These are phyloP conservation scores for Mediolabrus comicus DNA, from an alignment of 108 stramenopile genomes.

Conservation along the genomic window DNA sequence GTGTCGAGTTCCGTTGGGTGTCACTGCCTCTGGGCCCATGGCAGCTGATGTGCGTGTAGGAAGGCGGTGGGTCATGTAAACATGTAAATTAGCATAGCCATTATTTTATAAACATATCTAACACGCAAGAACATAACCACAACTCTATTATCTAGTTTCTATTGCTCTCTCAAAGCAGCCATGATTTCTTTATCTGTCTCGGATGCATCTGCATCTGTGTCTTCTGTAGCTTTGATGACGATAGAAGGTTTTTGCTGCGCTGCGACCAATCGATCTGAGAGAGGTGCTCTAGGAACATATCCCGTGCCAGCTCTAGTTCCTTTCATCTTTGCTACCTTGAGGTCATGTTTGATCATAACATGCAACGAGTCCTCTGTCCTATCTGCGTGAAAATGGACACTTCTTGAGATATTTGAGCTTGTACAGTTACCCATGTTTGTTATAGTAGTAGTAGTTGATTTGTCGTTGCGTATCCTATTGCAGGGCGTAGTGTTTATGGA, in stretches of 20 bases:
- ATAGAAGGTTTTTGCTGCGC: not conserved
- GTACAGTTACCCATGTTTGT: no score
- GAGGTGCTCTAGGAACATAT: conserved; percentile 9
- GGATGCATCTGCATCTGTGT: not conserved
- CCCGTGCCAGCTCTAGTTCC: not conserved
- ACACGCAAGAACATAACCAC: not conserved
- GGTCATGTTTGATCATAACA: conserved; percentile 35
- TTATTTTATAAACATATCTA: not conserved
- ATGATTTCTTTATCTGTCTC: not conserved
- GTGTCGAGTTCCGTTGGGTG: conserved; percentile 33
- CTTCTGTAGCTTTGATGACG: conserved; percentile 9
- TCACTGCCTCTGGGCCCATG: conserved; percentile 16
- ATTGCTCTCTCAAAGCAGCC: not conserved
- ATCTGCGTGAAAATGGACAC: not conserved
- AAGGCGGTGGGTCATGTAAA: conserved; percentile 37
- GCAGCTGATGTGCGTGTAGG: conserved; percentile 39
- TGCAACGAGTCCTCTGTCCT: conserved; percentile 9
- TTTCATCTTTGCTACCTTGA: not conserved
- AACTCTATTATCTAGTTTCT: not conserved
- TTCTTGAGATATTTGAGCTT: not conserved
- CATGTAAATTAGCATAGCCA: not conserved
- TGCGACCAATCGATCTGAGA: not conserved
- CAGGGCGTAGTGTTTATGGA: no score
- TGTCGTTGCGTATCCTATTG: no score
- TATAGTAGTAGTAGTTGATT: no score